These are phyloP conservation scores for Phytophthora pinifolia DNA, from an alignment of 352 stramenopile genomes.

Conservation along the genomic window DNA sequence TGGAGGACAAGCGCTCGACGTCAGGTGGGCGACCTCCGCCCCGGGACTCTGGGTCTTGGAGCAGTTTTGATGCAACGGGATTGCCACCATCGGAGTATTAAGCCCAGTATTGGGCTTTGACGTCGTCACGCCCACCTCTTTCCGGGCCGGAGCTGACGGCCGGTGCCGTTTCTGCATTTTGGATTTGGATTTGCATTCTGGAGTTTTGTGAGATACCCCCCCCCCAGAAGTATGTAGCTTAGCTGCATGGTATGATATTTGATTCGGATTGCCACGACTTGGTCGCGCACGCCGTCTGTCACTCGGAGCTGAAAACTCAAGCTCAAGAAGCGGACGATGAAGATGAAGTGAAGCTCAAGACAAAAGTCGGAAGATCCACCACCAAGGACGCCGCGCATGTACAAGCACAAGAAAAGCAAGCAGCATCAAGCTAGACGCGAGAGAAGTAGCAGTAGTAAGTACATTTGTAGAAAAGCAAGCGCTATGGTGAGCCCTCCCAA, in stretches of 20 bases:
- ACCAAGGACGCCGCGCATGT: slow-evolving; percentile 22
- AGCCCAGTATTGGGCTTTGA: slow-evolving; percentile 2
- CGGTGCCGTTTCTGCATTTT: slow-evolving; percentile 38
- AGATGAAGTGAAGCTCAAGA: slow-evolving; percentile 41
- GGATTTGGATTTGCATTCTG: slow-evolving; percentile 34
- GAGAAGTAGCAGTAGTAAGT: slow-evolving; percentile 47
- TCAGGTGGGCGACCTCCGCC: slow-evolving; percentile 29
- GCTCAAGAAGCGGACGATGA: slow-evolving; percentile 27
- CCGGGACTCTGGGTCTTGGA: slow-evolving; percentile 60
- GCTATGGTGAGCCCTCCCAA: slow-evolving; percentile 23
- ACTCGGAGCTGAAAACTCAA: slow-evolving; percentile 21
- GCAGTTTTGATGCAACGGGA: slow-evolving; percentile 45
- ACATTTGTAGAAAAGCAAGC: slow-evolving; percentile 52
- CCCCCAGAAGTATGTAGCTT: slow-evolving; percentile 28
- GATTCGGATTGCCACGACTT: slow-evolving; percentile 37
- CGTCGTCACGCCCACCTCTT: slow-evolving; percentile 4
- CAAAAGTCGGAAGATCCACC: slow-evolving; percentile 23
- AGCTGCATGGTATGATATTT: slow-evolving; percentile 46
- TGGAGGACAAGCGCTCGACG: slow-evolving; percentile 58
- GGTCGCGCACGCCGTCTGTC: slow-evolving; percentile 21
- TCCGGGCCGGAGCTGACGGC: slow-evolving; percentile 13
- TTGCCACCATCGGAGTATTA: slow-evolving; percentile 44
- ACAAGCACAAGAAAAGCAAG: slow-evolving; percentile 29
- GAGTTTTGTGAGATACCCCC: slow-evolving; percentile 40
- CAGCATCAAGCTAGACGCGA: slow-evolving; percentile 30